Percentiles rank a stretch among this genome's conserved stretches.
Evolutionary conservation across 2,329 filamentous ascomycete species (phyloP).

Genomic region (Zymoseptoria pseudotritici): DNA sequence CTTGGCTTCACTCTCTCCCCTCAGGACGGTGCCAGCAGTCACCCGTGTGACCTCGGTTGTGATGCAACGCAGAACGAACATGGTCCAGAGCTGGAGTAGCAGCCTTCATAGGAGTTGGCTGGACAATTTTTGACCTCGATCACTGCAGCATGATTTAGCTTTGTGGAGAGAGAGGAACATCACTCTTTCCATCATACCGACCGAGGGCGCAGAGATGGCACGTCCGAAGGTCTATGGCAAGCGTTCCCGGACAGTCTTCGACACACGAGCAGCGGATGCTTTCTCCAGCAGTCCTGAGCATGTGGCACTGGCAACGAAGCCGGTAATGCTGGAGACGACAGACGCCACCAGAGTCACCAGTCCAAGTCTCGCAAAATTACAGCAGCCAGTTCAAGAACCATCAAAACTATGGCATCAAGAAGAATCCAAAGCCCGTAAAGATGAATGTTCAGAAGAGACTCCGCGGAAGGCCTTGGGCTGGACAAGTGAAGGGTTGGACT

Average conservation of each 20-base stretch:
- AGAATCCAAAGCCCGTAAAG: not conserved
- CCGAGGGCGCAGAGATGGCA: constrained; percentile 19
- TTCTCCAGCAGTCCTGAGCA: too few relatives aligned
- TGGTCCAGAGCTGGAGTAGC: too few relatives aligned
- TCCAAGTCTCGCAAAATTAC: not conserved
- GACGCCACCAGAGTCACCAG: not conserved
- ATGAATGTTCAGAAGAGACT: not conserved
- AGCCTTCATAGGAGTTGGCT: too few relatives aligned
- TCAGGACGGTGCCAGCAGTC: too few relatives aligned
- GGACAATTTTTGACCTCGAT: not conserved
- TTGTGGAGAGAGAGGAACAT: not conserved
- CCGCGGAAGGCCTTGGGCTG: constrained; percentile 15
- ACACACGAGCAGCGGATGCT: too few relatives aligned
- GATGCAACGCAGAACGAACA: too few relatives aligned
- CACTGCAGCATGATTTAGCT: not conserved
- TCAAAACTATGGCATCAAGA: not conserved
- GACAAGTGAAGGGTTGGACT: too few relatives aligned
- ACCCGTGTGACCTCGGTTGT: too few relatives aligned
- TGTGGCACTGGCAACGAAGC: constrained; percentile 5
- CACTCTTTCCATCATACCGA: not conserved
- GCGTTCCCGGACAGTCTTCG: constrained; percentile 28
- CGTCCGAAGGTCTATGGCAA: constrained; percentile 35
- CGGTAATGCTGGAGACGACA: not conserved
- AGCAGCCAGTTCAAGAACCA: not conserved
- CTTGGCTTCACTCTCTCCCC: too few relatives aligned